Evolutionary conservation across 495 filamentous ascomycete genomes (phyloP).

Genomic region (Delitschia confertaspora): DNA sequence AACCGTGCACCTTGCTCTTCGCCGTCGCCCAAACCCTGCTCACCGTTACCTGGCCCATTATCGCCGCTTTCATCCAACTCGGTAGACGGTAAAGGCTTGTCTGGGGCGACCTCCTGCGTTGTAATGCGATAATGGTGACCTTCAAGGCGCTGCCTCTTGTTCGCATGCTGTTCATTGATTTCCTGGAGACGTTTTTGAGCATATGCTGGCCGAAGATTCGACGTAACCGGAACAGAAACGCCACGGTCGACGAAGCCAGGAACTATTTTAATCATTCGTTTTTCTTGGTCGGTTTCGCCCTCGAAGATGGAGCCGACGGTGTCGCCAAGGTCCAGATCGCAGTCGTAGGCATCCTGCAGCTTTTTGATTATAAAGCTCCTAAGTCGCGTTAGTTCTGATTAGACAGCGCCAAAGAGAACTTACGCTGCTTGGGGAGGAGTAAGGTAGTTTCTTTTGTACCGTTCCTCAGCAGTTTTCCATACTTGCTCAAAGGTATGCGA

Average conservation of each 20-base stretch:
- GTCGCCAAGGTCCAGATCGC: conserved; percentile 28
- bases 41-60: neutral
- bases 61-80: conserved; percentile 10
- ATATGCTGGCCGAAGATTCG: conserved; percentile 18
- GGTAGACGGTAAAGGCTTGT: conserved; percentile 18
- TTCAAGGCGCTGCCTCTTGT: conserved; percentile 16
- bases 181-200: conserved; percentile 15
- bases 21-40: too few relatives aligned
- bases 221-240: conserved; percentile 21
- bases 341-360: conserved; percentile 25
- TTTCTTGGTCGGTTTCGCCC: conserved; percentile 16
- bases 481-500: conserved; percentile 26
- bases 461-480: conserved; percentile 20
- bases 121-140: neutral
- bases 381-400: conserved; percentile 7
- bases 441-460: conserved; percentile 28
- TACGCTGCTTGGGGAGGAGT: conserved; percentile 14
- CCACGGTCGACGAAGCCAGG: conserved; percentile 19
- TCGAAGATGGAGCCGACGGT: conserved; percentile 29
- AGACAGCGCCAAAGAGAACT: neutral
- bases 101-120: neutral
- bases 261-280: conserved; percentile 24
- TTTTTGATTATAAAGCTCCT: conserved; percentile 28
- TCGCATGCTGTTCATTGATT: neutral
- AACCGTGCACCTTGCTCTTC: too few relatives aligned